Evolutionary conservation across 495 filamentous ascomycete species (phyloP).

Genomic region (Hypoxylon lenormandii): DNA sequence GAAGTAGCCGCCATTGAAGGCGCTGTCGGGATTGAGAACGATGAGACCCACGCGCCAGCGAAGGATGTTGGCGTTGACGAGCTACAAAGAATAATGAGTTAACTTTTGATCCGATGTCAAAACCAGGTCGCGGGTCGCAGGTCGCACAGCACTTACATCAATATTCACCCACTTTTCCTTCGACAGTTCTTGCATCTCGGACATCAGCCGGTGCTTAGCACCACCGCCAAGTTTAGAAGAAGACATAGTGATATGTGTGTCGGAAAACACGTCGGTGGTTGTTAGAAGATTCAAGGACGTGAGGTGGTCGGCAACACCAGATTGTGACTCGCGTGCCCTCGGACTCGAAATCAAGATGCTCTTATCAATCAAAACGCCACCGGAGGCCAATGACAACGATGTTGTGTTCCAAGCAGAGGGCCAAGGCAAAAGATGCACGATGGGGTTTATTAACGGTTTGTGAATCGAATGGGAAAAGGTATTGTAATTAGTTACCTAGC

Average conservation of each 20-base stretch:
- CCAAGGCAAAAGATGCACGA: neutral
- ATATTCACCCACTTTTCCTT: conserved; percentile 95
- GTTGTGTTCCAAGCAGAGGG: conserved; percentile 13
- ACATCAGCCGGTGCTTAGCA: conserved; percentile 87
- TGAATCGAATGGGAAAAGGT: too few species aligned
- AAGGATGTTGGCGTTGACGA: conserved; percentile 80
- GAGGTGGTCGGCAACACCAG: conserved; percentile 9
- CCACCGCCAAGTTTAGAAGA: conserved; percentile 49
- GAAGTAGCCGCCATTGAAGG: conserved; percentile 94
- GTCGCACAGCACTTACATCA: conserved; percentile 71
- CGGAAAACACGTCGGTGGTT: neutral
- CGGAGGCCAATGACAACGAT: conserved; percentile 8
- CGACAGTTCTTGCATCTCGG: conserved; percentile 82
- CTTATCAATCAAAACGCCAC: conserved; percentile 30
- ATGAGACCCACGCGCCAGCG: conserved; percentile 89
- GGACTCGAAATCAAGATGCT: conserved; percentile 8
- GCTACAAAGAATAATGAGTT: conserved; percentile 56
- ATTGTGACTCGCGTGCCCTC: conserved; percentile 30
- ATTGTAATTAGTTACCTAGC: too few species aligned
- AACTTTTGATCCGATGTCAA: conserved; percentile 1
- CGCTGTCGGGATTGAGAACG: conserved; percentile 88
- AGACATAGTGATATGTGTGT: conserved; percentile 35
- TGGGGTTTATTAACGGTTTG: too few species aligned
- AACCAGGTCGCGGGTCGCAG: neutral
- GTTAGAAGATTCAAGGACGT: neutral